These are phyloP conservation scores for Stagonosporopsis chrysanthemi DNA, from an alignment of 2,329 filamentous ascomycete species.

Conservation along the genomic window DNA sequence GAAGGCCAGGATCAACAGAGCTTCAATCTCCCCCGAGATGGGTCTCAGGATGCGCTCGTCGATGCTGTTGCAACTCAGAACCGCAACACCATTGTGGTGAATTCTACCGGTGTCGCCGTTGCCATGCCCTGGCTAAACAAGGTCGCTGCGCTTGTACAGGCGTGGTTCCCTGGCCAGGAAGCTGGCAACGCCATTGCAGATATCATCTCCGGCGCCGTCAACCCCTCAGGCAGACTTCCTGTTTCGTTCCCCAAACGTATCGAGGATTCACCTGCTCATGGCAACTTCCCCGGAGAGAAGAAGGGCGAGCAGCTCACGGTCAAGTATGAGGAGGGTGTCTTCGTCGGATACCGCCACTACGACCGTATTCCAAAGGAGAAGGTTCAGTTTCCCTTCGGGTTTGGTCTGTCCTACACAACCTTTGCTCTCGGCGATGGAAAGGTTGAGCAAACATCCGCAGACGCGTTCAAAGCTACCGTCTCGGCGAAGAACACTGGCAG, in stretches of 20 bases:
- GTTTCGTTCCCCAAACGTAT: conserved; percentile 50
- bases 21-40: conserved; percentile 61
- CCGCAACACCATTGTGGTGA: conserved; percentile 73
- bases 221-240: conserved; percentile 50
- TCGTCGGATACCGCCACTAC: conserved; percentile 64
- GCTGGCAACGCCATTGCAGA: conserved; percentile 53
- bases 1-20: conserved; percentile 70
- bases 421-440: conserved; percentile 57
- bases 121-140: conserved; percentile 71
- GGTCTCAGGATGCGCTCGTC: conserved; percentile 70
- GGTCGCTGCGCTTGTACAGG: conserved; percentile 49
- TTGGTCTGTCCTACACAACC: conserved; percentile 50
- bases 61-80: conserved; percentile 70
- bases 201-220: conserved; percentile 50
- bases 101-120: conserved; percentile 79
- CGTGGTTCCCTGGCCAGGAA: conserved; percentile 55
- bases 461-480: conserved; percentile 43
- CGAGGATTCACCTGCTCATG: conserved; percentile 47
- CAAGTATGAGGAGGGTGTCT: conserved; percentile 61
- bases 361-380: conserved; percentile 67
- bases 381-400: conserved; percentile 51
- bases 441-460: conserved; percentile 68
- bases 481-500: conserved; percentile 61
- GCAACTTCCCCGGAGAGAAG: conserved; percentile 51
- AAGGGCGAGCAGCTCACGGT: conserved; percentile 67